Evolutionary conservation across 371 early-diverging fungal genomes (phyloP).

Genomic region (Mycotypha africana): DNA sequence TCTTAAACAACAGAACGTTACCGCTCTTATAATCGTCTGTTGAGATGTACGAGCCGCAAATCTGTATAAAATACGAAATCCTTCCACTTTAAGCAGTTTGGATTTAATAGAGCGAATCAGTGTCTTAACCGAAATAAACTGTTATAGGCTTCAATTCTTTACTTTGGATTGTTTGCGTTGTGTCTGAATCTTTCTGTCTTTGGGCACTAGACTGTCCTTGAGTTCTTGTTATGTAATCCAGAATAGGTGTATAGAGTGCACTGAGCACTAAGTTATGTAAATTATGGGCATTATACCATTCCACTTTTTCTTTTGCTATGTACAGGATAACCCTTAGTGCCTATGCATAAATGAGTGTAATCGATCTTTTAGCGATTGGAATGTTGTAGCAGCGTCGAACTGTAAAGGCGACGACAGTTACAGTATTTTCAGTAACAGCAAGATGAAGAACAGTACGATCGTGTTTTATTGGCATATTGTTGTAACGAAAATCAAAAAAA

Average conservation of each 20-base stretch:
- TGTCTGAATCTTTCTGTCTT: neutral
- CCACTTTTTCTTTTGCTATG: conserved; percentile 11
- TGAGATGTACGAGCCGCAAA: conserved; percentile 7
- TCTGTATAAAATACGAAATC: conserved; percentile 13
- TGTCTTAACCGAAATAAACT: neutral
- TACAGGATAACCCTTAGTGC: conserved; percentile 12
- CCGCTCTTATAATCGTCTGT: conserved; percentile 9
- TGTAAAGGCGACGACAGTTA: too few relatives aligned
- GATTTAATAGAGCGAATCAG: neutral
- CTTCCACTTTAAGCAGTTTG: conserved; percentile 6
- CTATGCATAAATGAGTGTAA: conserved; percentile 4
- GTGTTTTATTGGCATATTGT: conserved; percentile 5
- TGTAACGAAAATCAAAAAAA: neutral
- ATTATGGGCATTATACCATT: conserved; percentile 16
- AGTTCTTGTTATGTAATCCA: conserved; percentile 1
- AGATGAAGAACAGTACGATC: conserved; percentile 13
- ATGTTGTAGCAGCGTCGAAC: too few relatives aligned
- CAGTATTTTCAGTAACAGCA: conserved; percentile 13
- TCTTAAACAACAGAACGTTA: too few relatives aligned
- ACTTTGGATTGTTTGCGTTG: conserved; percentile 2
- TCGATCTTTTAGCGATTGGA: too few relatives aligned
- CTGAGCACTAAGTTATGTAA: conserved; percentile 9
- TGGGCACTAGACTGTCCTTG: neutral
- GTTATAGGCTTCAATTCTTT: neutral
- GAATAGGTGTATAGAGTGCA: conserved; percentile 12